phyloP scores from a whole-genome alignment of 768 basidiomycete species.

The Trametes maxima region DNA sequence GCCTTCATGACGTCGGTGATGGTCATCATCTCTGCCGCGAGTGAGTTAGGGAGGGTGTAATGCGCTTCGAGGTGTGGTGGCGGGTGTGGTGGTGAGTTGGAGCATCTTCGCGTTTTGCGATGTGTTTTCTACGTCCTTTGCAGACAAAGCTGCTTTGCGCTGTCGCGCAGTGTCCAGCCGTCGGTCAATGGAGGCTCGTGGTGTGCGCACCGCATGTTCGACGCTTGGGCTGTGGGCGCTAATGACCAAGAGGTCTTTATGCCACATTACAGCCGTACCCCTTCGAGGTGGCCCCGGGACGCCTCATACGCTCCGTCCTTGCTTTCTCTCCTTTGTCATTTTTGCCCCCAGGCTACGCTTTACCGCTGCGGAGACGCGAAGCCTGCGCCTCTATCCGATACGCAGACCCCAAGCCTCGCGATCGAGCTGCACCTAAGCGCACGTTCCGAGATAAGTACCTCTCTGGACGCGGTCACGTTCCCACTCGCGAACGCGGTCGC shows the following conservation, averaged over 20 bases:
- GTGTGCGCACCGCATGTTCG: too few relatives aligned
- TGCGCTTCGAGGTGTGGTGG: neutral
- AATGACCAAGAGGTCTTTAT: too few relatives aligned
- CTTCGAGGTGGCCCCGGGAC: too few relatives aligned
- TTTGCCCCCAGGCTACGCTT: too few relatives aligned
- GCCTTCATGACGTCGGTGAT: slow-evolving; percentile 3
- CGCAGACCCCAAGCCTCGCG: neutral
- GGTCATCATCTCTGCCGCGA: neutral
- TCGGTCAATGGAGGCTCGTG: neutral
- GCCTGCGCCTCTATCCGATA: too few relatives aligned
- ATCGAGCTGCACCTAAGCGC: too few relatives aligned
- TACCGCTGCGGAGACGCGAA: too few relatives aligned
- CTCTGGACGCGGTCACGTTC: slow-evolving; percentile 9
- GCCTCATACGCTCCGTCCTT: too few relatives aligned
- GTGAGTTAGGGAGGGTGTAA: neutral
- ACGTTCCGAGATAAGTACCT: neutral
- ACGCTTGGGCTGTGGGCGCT: too few relatives aligned
- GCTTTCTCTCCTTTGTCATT: too few relatives aligned
- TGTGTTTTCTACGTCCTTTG: neutral
- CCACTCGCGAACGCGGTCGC: neutral
- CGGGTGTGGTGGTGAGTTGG: neutral
- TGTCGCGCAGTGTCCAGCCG: neutral
- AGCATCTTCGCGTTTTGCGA: neutral
- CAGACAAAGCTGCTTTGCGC: neutral
- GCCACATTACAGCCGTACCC: too few relatives aligned